Base-by-base conservation (phyloP, 2,329 filamentous ascomycete species). In the Westerdykella sp. region DNA sequence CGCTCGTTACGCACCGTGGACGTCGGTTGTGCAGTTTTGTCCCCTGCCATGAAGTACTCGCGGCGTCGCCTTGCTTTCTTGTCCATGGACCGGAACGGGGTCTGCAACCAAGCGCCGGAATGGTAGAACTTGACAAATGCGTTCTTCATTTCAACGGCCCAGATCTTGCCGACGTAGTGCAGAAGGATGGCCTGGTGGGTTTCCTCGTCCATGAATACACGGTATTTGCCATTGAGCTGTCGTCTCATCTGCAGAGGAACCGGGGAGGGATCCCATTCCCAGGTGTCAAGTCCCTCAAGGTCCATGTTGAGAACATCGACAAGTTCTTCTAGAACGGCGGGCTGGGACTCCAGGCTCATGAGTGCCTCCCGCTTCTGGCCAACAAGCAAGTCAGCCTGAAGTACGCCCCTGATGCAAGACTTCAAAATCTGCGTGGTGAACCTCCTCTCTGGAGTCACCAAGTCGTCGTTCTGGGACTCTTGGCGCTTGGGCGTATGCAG, bases 181-280 rank as follows among this genome's bases (percentile, higher is more conserved):
- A 79, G 57, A 18, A 80, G 67, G 6, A 80, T 69, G 1, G 74
- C 72, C 50, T 79, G 74, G 6, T 79, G 69, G 15, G 79, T 64
- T 47, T 82, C 79, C 50, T 78, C 75, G 39, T 80, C 75, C 68
- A 79, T 77, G 53, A 73, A 79, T 21, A 80, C 73, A 2, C 78
- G 69, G 54, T 81, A 82, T 46, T 77, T 75, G 3, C 76, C 75
- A 49, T 78, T 79, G 30, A 80, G 55, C 40, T 78, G 73, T 6
- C 74, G 70, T 30, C 76, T 69, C 67, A 74, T 72, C 37, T 75
- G 67, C 2, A 79, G 53, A 1, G 69, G 63, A 6, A 78, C 66
- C 4, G 67, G 70, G 4, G 63, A 59, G 2, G 61, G 54, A 13
- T 66, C 67, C 76, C 77, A 81, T 11, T 63, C 55, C 78, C 77